Evolutionary conservation across 306 rosid species (phyloP), one percentile per base, ranked within the genome.

Genomic region (barrel medic (Medicago truncatula)): DNA sequence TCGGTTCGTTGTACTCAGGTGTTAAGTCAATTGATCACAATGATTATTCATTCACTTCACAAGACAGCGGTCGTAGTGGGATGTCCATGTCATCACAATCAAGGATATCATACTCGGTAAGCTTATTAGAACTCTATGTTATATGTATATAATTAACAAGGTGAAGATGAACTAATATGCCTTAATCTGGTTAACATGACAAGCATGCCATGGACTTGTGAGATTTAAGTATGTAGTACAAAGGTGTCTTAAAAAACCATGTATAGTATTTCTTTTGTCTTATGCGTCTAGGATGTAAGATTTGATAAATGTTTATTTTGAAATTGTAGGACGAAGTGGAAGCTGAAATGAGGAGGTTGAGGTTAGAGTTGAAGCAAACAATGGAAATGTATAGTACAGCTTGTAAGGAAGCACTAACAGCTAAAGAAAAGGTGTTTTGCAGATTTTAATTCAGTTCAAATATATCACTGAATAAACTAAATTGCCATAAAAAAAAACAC

Each of bases 371-470:
- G 66, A 86, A 88, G 85, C 95, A 90, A 73, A 92, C 97, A 18
- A 90, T 88, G 96, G 97, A 92, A 38, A 78, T 95, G 97, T 95
- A 92, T 61, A 89, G 84, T 60, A 58, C 95, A 16, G 98, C 96
- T 47, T 92, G 97, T 88, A 86, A 78, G 82, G 97, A 92, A 87
- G 97, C 92, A 31, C 77, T 85, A 34, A 53, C 81, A 11, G 95
- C 95, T 16, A 83, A 84, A 77, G 82, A 87, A 52, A 89, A 82
- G 94, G 98, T 93, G 75, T 18, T 50, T 28, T 6, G 65, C 17
- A 13, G 39, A 59, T 25, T 59, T 8, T 11, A 34, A 68, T 74
- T 58, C 64, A 39, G 62, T 66, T 16, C 9, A 31, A 73, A 67
- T 44, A 39, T 72, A 34, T 13, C 36, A 58, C 6, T 64, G 2